Conservation (phyloP, 2,329 filamentous ascomycete genomes). For the Tolypocladium tropicale region DNA sequence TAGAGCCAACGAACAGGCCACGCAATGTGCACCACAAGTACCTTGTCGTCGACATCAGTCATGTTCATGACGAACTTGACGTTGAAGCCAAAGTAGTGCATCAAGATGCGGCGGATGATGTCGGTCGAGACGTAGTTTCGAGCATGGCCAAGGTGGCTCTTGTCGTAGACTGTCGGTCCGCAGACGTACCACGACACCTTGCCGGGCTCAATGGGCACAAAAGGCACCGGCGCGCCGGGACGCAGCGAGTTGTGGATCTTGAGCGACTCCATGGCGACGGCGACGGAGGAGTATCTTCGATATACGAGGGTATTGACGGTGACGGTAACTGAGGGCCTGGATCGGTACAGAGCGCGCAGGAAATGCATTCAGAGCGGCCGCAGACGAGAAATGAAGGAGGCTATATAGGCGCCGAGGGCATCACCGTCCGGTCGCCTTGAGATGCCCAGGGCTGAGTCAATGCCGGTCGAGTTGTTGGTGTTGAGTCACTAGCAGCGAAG, state of each 20-base stretch:
- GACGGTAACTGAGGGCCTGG: constrained; percentile 16
- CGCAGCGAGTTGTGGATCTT: constrained; percentile 73
- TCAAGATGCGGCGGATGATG: constrained; percentile 73
- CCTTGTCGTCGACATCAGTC: constrained; percentile 73
- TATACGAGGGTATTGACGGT: constrained; percentile 15
- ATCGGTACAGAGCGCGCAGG: constrained; percentile 19
- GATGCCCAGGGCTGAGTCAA: neutral
- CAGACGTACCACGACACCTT: constrained; percentile 83
- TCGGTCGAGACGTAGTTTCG: constrained; percentile 88
- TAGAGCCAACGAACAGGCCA: neutral
- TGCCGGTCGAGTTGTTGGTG: neutral
- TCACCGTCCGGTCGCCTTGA: constrained; percentile 1
- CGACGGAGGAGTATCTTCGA: constrained; percentile 23
- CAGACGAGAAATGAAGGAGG: constrained; percentile 4
- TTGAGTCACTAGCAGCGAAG: constrained; percentile 6
- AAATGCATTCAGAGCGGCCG: constrained; percentile 23
- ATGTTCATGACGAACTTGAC: constrained; percentile 91
- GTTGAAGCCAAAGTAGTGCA: constrained; percentile 73
- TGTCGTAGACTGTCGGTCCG: constrained; percentile 78
- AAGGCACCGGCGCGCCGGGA: constrained; percentile 60
- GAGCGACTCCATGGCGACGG: constrained; percentile 42
- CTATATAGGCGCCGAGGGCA: constrained; percentile 8
- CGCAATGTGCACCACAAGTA: constrained; percentile 15
- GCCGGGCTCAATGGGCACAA: constrained; percentile 59
- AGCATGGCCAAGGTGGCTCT: constrained; percentile 73